These are phyloP conservation scores for Pichia cactophila DNA, from an alignment of 1,139 yeast species.

Conservation along the genomic window DNA sequence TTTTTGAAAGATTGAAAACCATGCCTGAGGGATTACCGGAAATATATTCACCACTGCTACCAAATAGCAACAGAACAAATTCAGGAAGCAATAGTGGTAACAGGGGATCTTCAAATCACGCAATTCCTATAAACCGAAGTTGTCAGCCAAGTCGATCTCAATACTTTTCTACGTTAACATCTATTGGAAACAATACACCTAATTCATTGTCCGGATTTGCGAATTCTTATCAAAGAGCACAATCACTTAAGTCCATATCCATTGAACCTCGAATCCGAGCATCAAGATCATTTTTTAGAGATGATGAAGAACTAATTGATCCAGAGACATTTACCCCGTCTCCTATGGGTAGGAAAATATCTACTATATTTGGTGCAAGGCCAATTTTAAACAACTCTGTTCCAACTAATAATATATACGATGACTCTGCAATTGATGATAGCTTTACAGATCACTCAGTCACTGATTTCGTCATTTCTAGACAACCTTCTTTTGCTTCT, in stretches of 20 bases:
- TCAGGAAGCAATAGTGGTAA: not conserved
- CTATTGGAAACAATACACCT: slow-evolving; percentile 32
- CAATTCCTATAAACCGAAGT: slow-evolving; percentile 18
- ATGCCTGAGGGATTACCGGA: not conserved
- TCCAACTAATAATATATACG: slow-evolving; percentile 19
- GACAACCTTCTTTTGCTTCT: slow-evolving; percentile 17
- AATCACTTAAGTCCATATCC: slow-evolving; percentile 50
- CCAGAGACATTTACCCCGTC: slow-evolving; percentile 68
- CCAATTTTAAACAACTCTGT: slow-evolving; percentile 25
- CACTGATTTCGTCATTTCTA: slow-evolving; percentile 18
- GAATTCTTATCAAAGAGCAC: slow-evolving; percentile 71
- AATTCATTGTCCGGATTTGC: slow-evolving; percentile 75
- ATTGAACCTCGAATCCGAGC: slow-evolving; percentile 40
- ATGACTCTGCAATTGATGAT: slow-evolving; percentile 33
- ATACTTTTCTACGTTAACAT: slow-evolving; percentile 28
- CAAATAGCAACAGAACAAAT: not conserved
- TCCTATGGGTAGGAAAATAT: slow-evolving; percentile 53
- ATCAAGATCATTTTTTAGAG: slow-evolving; percentile 44
- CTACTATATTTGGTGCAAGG: slow-evolving; percentile 36
- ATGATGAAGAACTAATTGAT: slow-evolving; percentile 58
- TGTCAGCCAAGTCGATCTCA: slow-evolving; percentile 15
- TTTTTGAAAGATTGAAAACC: not conserved
- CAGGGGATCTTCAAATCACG: slow-evolving; percentile 8
- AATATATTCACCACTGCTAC: not conserved
- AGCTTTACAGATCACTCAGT: slow-evolving; percentile 27